Evolutionary conservation across 306 rosid species (phyloP), one percentile per base, ranked within the genome.

Genomic region (Pterocarpus santalinus): DNA sequence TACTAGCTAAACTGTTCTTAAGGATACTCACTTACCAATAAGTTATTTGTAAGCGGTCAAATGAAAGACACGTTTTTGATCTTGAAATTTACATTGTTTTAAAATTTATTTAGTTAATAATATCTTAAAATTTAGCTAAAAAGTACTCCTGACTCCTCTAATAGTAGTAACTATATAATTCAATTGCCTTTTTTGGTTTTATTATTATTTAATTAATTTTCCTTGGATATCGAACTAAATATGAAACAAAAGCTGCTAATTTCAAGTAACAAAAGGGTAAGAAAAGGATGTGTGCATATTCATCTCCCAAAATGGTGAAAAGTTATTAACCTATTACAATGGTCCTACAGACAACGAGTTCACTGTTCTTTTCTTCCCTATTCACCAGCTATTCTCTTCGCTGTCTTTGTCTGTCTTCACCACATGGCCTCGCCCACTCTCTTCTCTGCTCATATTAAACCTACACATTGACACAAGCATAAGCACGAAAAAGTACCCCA

Each of bases 221-320:
- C 41, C 41, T 38, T 38, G 41, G 41, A 38, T 38, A 38, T 38
- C 41, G 41, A 56, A 16, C 2, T 43, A 66, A 30, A 66, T 30
- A 60, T 8, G 4, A 41, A 34, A 38, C 2, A 63, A 46, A 70
- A 34, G 10, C 12, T 30, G 79, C 62, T 5, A 62, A 62, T 9
- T 15, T 46, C 11, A 32, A 33, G 71, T 32, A 8, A 46, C 13
- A 47, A 57, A 16, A 39, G 65, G 51, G 28, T 3, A 8, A 12
- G 63, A 49, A 64, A 76, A 49, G 53, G 39, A 76, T 36, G 52
- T 16, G 49, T 64, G 72, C 28, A 34, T 47, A 10, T 43, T 34
- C 80, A 76, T 52, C 30, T 57, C 69, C 49, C 63, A 62, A 69
- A 79, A 46, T 79, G 57, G 62, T 41, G 61, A 58, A 68, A 69